Evolutionary conservation across 495 filamentous ascomycete species (phyloP).

Genomic region (Emericellopsis terricola): DNA sequence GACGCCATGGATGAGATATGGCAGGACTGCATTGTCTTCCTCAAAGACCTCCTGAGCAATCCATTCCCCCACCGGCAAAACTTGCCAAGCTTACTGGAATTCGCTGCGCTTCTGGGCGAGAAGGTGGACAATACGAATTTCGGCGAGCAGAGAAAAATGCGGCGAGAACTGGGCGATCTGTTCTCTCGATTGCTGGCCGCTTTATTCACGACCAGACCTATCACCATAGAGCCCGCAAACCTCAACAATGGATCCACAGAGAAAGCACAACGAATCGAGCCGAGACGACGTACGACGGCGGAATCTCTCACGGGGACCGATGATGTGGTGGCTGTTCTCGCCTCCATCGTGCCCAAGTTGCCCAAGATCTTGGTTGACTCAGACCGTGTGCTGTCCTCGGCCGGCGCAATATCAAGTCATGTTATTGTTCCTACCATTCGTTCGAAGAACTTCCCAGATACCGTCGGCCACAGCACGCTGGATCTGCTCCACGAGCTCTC

Average conservation of each 20-base stretch:
- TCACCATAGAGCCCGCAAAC: slow-evolving; percentile 33
- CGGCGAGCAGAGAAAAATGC: slow-evolving; percentile 87
- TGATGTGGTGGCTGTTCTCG: slow-evolving; percentile 67
- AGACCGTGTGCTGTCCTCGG: slow-evolving; percentile 63
- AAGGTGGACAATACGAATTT: slow-evolving; percentile 98
- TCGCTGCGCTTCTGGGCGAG: slow-evolving; percentile 72
- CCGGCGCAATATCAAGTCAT: slow-evolving; percentile 62
- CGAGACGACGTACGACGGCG: slow-evolving; percentile 9
- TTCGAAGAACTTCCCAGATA: slow-evolving; percentile 76
- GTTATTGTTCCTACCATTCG: slow-evolving; percentile 70
- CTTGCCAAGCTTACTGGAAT: slow-evolving; percentile 71
- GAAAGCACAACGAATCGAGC: slow-evolving; percentile 8
- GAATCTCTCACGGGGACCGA: slow-evolving; percentile 33
- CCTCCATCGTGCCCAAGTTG: slow-evolving; percentile 60
- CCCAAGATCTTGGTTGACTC: slow-evolving; percentile 72
- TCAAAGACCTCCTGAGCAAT: slow-evolving; percentile 79
- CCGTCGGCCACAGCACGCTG: slow-evolving; percentile 52
- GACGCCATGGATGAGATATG: slow-evolving; percentile 99
- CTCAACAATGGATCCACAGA: slow-evolving; percentile 10
- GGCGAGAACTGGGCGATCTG: slow-evolving; percentile 78
- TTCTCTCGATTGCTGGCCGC: slow-evolving; percentile 76
- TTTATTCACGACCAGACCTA: slow-evolving; percentile 73
- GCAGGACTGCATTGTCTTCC: slow-evolving; percentile 81
- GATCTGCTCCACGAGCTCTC: slow-evolving; percentile 60
- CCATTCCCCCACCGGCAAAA: slow-evolving; percentile 90